Evolutionary conservation across 352 stramenopile species (phyloP).

Genomic region (Phytophthora vignae): DNA sequence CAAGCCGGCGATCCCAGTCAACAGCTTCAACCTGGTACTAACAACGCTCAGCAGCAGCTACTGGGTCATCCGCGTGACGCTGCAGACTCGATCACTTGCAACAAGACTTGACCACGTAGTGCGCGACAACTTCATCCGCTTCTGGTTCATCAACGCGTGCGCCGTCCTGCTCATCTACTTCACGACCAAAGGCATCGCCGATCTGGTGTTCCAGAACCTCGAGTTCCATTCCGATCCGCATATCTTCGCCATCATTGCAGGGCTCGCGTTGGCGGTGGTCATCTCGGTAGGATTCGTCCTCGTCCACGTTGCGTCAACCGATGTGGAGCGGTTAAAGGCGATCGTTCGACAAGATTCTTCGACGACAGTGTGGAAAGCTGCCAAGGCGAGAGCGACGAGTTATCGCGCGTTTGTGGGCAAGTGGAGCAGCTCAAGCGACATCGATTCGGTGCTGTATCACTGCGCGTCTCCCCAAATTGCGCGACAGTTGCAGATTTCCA

Average conservation of each 20-base stretch:
- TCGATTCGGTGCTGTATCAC: constrained; percentile 36
- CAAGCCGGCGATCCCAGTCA: constrained; percentile 39
- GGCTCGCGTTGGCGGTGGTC: constrained; percentile 28
- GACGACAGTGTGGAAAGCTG: not conserved
- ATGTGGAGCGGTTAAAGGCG: constrained; percentile 5
- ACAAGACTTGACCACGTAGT: constrained; percentile 35
- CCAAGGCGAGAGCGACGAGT: constrained; percentile 3
- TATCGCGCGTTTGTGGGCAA: constrained; percentile 32
- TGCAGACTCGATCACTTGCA: constrained; percentile 37
- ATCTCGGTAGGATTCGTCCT: constrained; percentile 38
- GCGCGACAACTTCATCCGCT: constrained; percentile 32
- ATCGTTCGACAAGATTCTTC: constrained; percentile 1
- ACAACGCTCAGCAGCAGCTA: constrained; percentile 29
- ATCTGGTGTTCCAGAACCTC: constrained; percentile 33
- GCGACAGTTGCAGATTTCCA: constrained; percentile 34
- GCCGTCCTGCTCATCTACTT: constrained; percentile 43
- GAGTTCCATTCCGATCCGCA: constrained; percentile 44
- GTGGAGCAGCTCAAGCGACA: constrained; percentile 23
- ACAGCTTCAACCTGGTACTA: constrained; percentile 39
- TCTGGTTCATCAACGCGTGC: constrained; percentile 31
- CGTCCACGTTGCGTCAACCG: constrained; percentile 22
- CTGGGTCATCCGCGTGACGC: constrained; percentile 48
- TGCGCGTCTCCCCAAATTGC: constrained; percentile 39
- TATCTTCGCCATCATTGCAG: constrained; percentile 43
- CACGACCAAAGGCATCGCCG: constrained; percentile 32